These are phyloP conservation scores for Strobilomyces confusus DNA, from an alignment of 768 basidiomycete genomes.

Conservation along the genomic window DNA sequence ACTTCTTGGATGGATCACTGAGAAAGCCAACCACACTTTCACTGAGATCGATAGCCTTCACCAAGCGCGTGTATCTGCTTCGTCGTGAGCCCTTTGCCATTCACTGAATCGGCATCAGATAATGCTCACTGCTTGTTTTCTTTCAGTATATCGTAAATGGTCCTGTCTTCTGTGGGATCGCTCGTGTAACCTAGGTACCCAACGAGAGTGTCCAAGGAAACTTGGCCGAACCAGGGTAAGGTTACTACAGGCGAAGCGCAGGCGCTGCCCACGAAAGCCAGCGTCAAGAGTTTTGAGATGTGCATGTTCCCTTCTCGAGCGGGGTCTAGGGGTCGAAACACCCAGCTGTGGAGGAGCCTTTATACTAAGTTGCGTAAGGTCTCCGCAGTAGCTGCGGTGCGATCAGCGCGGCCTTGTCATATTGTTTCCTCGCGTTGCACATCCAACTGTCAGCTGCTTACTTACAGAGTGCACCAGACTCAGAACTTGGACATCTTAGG, in stretches of 20 bases:
- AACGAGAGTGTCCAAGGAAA: slow-evolving; percentile 12
- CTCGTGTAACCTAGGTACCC: slow-evolving; percentile 5
- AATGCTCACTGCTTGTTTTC: slow-evolving; percentile 8
- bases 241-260: slow-evolving; percentile 18
- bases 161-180: not conserved
- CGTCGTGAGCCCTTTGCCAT: not conserved
- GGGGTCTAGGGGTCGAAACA: not conserved
- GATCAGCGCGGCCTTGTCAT: too few species aligned
- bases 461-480: too few species aligned
- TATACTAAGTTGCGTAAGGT: not conserved
- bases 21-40: slow-evolving; percentile 11
- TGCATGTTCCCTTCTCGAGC: slow-evolving; percentile 14
- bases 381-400: slow-evolving; percentile 5
- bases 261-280: slow-evolving; percentile 12
- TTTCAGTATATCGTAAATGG: slow-evolving; percentile 12
- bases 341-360: not conserved
- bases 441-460: too few species aligned
- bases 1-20: slow-evolving; percentile 10
- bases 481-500: too few species aligned
- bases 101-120: not conserved
- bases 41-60: slow-evolving; percentile 13
- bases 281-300: not conserved
- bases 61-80: slow-evolving; percentile 11
- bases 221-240: slow-evolving; percentile 24
- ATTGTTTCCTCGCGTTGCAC: too few species aligned